These are phyloP conservation scores for Talaromyces wortmannii DNA, from an alignment of 495 filamentous ascomycete species.

Conservation along the genomic window DNA sequence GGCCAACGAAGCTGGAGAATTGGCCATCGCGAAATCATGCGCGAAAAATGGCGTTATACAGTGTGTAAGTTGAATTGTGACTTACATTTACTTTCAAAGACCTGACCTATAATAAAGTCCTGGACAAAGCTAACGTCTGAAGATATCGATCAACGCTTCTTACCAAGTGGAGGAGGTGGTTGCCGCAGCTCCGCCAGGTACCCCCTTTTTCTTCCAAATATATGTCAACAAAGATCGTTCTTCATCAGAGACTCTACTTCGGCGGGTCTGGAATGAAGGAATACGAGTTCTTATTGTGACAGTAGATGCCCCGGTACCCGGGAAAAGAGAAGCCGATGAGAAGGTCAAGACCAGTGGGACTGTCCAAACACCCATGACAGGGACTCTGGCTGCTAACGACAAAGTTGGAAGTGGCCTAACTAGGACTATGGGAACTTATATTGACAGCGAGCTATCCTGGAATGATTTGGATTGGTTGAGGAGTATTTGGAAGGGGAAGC, in stretches of 20 bases:
- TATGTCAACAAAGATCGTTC: conserved; percentile 62
- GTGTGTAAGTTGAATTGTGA: conserved; percentile 20
- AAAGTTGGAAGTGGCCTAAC: conserved; percentile 51
- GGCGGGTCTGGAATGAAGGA: conserved; percentile 36
- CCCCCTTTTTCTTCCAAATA: conserved; percentile 59
- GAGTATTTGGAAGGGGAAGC: conserved; percentile 45
- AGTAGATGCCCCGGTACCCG: conserved; percentile 78
- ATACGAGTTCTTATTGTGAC: conserved; percentile 67
- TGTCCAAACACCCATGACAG: conserved; percentile 38
- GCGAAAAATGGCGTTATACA: conserved; percentile 38
- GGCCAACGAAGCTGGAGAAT: conserved; percentile 62
- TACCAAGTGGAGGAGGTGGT: conserved; percentile 55
- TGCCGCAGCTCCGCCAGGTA: conserved; percentile 28
- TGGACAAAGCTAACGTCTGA: too few species aligned
- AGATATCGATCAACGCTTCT: conserved; percentile 48
- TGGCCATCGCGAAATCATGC: conserved; percentile 53
- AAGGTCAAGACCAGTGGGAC: conserved; percentile 40
- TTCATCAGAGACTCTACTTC: conserved; percentile 46
- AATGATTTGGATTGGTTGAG: conserved; percentile 33
- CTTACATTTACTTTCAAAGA: too few species aligned
- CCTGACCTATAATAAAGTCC: too few species aligned
- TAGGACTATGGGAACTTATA: conserved; percentile 53
- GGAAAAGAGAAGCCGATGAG: conserved; percentile 82
- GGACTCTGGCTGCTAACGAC: conserved; percentile 43
- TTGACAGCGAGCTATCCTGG: conserved; percentile 59